Percentiles rank a stretch among this genome's conserved stretches.
Evolutionary conservation across 2,329 filamentous ascomycete species (phyloP).

Genomic region (Thermothelomyces thermophilus): DNA sequence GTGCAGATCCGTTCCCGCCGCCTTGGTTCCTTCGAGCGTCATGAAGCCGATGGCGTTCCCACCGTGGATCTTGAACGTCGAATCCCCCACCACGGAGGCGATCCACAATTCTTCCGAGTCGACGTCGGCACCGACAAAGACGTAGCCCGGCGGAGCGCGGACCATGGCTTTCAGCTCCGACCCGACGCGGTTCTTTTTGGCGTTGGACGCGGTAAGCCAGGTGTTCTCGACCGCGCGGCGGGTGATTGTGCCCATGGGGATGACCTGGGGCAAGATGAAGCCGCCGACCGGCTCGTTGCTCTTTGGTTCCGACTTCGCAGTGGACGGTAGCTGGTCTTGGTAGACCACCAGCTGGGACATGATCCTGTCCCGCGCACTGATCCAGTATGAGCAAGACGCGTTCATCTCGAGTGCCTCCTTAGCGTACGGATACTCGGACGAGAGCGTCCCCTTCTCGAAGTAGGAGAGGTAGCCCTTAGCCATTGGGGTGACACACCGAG

Average conservation of each 20-base stretch:
- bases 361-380: constrained; percentile 88
- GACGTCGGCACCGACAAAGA: constrained; percentile 93
- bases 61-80: constrained; percentile 89
- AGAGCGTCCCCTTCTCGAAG: constrained; percentile 82
- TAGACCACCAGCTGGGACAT: constrained; percentile 95
- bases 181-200: constrained; percentile 90
- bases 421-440: constrained; percentile 82
- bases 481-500: constrained; percentile 79
- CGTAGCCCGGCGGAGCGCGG: constrained; percentile 80
- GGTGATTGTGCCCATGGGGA: constrained; percentile 97
- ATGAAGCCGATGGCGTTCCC: constrained; percentile 98
- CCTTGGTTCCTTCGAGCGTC: constrained; percentile 94
- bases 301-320: constrained; percentile 20
- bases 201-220: constrained; percentile 96
- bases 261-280: constrained; percentile 89
- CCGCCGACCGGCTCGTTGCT: constrained; percentile 41
- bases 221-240: constrained; percentile 93
- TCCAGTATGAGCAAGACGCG: constrained; percentile 98
- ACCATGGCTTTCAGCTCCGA: constrained; percentile 98
- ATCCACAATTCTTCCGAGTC: constrained; percentile 99
- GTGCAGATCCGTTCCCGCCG: constrained; percentile 87
- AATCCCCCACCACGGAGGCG: constrained; percentile 87
- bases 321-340: constrained; percentile 48
- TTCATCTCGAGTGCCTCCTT: constrained; percentile 98
- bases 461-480: constrained; percentile 86